These are phyloP conservation scores for Amanita inopinata DNA, from an alignment of 768 basidiomycete species.

Conservation along the genomic window DNA sequence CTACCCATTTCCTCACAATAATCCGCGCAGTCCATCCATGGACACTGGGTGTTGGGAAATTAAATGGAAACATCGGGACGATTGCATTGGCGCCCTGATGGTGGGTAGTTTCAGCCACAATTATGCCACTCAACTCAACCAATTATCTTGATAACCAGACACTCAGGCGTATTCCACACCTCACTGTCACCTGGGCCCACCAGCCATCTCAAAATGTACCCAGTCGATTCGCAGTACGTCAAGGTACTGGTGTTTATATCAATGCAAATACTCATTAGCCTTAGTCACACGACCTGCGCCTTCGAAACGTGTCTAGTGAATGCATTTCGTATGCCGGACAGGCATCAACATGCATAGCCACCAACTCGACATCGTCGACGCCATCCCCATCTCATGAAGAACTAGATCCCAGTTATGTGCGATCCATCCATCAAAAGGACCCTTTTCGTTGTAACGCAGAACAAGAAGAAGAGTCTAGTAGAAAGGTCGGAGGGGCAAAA, in stretches of 20 bases:
- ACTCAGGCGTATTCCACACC: constrained; percentile 56
- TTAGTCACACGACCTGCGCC: background rate
- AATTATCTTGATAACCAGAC: constrained; percentile 33
- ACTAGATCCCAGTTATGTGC: background rate
- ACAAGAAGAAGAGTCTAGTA: background rate
- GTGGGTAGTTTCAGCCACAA: constrained; percentile 25
- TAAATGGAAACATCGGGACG: constrained; percentile 71
- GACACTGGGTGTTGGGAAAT: constrained; percentile 59
- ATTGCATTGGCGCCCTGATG: constrained; percentile 64
- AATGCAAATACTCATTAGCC: background rate
- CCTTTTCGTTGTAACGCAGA: constrained; percentile 3
- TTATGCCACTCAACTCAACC: constrained; percentile 4
- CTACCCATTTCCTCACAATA: constrained; percentile 47
- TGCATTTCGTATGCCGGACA: background rate
- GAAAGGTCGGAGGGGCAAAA: background rate
- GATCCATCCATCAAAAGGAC: constrained; percentile 2
- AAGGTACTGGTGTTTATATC: background rate
- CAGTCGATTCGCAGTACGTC: background rate
- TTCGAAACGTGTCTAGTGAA: background rate
- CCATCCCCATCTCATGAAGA: background rate
- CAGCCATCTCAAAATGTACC: constrained; percentile 25
- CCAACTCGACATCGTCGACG: constrained; percentile 11
- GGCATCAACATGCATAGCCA: constrained; percentile 9
- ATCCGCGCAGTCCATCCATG: constrained; percentile 46
- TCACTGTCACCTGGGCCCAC: constrained; percentile 77